These are phyloP conservation scores for Xylaria sp. DNA, from an alignment of 2,329 filamentous ascomycete species.

Conservation along the genomic window DNA sequence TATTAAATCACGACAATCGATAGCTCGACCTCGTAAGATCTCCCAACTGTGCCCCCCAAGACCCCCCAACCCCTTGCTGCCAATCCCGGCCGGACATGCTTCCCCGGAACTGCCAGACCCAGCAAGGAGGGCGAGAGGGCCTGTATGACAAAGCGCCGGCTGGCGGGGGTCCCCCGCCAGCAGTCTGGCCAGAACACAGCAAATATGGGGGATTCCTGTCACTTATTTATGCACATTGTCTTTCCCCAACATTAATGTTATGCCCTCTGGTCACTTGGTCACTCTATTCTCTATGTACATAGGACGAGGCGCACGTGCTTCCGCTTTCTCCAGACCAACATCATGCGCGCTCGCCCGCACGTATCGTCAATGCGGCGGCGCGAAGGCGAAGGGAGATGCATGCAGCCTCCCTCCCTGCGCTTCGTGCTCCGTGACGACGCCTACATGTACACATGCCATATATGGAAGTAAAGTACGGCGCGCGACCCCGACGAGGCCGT, in stretches of 20 bases:
- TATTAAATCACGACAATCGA: slow-evolving; percentile 24
- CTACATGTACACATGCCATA: too few species aligned
- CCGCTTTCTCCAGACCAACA: neutral
- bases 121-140: too few species aligned
- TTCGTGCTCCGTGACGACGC: neutral
- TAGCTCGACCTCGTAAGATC: slow-evolving; percentile 5
- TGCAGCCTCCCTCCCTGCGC: too few species aligned
- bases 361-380: neutral
- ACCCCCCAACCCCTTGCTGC: slow-evolving; percentile 14
- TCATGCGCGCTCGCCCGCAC: neutral
- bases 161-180: neutral
- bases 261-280: too few species aligned
- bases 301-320: neutral
- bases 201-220: neutral
- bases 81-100: slow-evolving; percentile 24
- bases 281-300: too few species aligned
- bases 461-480: too few species aligned
- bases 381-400: too few species aligned
- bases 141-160: neutral
- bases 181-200: neutral
- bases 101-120: slow-evolving; percentile 28
- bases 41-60: slow-evolving; percentile 7
- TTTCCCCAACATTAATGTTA: neutral
- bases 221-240: neutral
- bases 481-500: neutral